A percentile compares a stretch with the other conserved stretches of the same genome.
These are phyloP conservation scores for Wickerhamomyces silvicola DNA, from an alignment of 805 yeast genomes.

Conservation along the genomic window DNA sequence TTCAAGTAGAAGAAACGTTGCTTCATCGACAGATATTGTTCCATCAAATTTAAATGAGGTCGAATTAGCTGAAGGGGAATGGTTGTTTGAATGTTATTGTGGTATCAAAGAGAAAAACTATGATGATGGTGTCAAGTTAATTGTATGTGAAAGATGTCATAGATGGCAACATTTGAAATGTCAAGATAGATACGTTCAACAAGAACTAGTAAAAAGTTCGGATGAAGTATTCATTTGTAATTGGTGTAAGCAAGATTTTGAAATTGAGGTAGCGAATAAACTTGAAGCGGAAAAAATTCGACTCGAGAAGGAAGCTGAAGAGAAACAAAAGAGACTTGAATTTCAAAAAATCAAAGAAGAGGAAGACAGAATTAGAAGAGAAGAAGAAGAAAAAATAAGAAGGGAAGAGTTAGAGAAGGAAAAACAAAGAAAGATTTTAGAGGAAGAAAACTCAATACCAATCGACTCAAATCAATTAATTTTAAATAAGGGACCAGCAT, in stretches of 20 bases:
- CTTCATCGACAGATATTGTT: slow-evolving; percentile 24
- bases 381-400: slow-evolving; percentile 13
- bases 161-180: slow-evolving; percentile 34
- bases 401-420: slow-evolving; percentile 6
- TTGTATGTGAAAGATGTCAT: slow-evolving; percentile 29
- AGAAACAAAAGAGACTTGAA: slow-evolving; percentile 18
- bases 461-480: neutral
- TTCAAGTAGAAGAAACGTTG: slow-evolving; percentile 13
- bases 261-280: slow-evolving; percentile 14
- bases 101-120: slow-evolving; percentile 28
- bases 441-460: slow-evolving; percentile 16
- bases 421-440: slow-evolving; percentile 19
- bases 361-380: slow-evolving; percentile 17
- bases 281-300: slow-evolving; percentile 16
- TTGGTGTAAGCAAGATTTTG: slow-evolving; percentile 23
- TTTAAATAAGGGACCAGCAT: neutral
- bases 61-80: slow-evolving; percentile 29
- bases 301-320: slow-evolving; percentile 15
- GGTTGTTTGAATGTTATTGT: slow-evolving; percentile 33
- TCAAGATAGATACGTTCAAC: slow-evolving; percentile 24
- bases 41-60: slow-evolving; percentile 10
- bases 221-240: slow-evolving; percentile 22
- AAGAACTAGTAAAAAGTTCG: slow-evolving; percentile 19
- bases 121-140: slow-evolving; percentile 30
- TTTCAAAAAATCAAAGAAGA: slow-evolving; percentile 13